Evolutionary conservation across 2,329 filamentous ascomycete species (phyloP).

Genomic region (Erysiphe pulchra): DNA sequence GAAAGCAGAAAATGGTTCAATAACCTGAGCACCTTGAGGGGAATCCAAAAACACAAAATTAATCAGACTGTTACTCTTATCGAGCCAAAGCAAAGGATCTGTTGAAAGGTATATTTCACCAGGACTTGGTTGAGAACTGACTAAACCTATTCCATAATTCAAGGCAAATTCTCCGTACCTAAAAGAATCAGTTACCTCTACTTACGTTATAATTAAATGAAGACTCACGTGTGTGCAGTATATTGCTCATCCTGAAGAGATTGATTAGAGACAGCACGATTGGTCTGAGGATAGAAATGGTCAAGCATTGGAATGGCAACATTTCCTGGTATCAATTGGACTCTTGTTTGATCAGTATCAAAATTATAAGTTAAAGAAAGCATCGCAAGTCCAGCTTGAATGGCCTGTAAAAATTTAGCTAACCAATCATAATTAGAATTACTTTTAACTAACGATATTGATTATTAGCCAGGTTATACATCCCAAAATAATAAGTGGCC

Average conservation of each 20-base stretch:
- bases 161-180: constrained; percentile 18
- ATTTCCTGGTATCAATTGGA: constrained; percentile 14
- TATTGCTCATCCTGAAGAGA: constrained; percentile 16
- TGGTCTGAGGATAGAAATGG: constrained; percentile 13
- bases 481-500: constrained; percentile 10
- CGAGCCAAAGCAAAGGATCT: constrained; percentile 4
- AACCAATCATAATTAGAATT: neutral
- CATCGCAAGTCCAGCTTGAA: constrained; percentile 19
- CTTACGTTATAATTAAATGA: neutral
- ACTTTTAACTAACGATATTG: constrained; percentile 10
- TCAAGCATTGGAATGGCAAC: constrained; percentile 16
- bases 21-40: constrained; percentile 1
- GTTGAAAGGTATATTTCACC: constrained; percentile 6
- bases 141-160: constrained; percentile 7
- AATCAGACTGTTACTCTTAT: constrained; percentile 6
- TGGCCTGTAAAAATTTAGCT: constrained; percentile 10
- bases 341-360: constrained; percentile 14
- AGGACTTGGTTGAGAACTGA: constrained; percentile 7
- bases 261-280: constrained; percentile 2
- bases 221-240: constrained; percentile 17
- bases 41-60: constrained; percentile 17
- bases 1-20: constrained; percentile 9
- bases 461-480: constrained; percentile 13
- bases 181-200: neutral
- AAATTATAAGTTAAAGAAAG: constrained; percentile 19